phyloP scores from a whole-genome alignment of 1,284 basidiomycete genomes.

The Naganishia sp. region DNA sequence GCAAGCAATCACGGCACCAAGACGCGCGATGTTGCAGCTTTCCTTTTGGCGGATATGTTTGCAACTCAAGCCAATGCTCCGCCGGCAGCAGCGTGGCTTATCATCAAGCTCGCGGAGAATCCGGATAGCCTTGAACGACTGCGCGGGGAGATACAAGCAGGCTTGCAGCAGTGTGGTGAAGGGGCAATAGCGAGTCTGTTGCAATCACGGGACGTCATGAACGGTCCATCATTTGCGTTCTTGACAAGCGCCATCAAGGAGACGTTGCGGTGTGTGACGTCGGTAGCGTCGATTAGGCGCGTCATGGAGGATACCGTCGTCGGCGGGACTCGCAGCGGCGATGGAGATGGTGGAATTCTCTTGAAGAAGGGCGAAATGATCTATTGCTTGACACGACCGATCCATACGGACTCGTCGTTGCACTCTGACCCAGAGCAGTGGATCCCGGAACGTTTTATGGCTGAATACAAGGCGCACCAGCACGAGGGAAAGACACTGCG shows the following conservation, averaged over 20 bases:
- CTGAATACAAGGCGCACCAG: not conserved
- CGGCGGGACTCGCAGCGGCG: not conserved
- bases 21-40: conserved; percentile 6
- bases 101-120: conserved; percentile 21
- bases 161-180: not conserved
- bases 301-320: conserved; percentile 17
- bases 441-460: conserved; percentile 19
- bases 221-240: conserved; percentile 16
- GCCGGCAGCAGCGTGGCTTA: conserved; percentile 18
- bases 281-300: conserved; percentile 10
- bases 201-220: not conserved
- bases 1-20: not conserved
- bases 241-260: conserved; percentile 24
- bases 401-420: conserved; percentile 3
- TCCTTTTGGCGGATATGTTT: conserved; percentile 12
- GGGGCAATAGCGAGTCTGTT: conserved; percentile 4
- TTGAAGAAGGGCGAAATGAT: conserved; percentile 23
- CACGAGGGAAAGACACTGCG: conserved; percentile 1
- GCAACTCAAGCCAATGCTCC: conserved; percentile 26
- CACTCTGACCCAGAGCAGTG: conserved; percentile 10
- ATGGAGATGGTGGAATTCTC: not conserved
- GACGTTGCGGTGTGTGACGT: conserved; percentile 8
- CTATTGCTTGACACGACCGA: conserved; percentile 12
- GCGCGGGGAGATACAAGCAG: conserved; percentile 14
- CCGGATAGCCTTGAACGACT: conserved; percentile 3